phyloP scores from a whole-genome alignment of 2,329 filamentous ascomycete species.

The Apiospora rasikravindrae region DNA sequence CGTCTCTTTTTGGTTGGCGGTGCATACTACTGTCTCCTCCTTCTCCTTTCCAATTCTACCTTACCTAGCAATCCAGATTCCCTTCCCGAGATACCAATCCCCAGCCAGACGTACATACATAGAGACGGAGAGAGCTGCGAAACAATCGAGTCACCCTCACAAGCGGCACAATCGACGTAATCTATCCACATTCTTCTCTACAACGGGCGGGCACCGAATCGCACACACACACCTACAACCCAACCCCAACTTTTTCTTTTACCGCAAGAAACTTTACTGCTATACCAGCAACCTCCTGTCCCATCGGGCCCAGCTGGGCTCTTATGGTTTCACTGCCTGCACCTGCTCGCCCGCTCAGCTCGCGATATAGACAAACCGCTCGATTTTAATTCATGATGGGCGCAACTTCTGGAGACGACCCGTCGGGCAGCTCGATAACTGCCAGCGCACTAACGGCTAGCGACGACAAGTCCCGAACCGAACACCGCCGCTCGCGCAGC shows the following conservation, averaged over 20 bases:
- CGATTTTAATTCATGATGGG: constrained; percentile 22
- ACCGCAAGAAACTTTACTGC: constrained; percentile 24
- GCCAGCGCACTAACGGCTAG: constrained; percentile 25
- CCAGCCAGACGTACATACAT: not conserved
- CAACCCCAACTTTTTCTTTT: constrained; percentile 25
- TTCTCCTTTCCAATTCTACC: constrained; percentile 7
- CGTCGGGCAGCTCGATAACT: constrained; percentile 8
- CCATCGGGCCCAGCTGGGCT: constrained; percentile 40
- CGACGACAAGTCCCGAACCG: constrained; percentile 25
- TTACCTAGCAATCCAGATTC: not conserved
- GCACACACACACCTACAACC: not conserved
- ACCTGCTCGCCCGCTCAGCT: constrained; percentile 12
- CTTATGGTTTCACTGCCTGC: constrained; percentile 22
- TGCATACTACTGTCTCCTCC: constrained; percentile 7
- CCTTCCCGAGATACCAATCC: constrained; percentile 5
- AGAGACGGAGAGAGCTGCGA: not conserved
- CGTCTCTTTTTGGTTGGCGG: constrained; percentile 5
- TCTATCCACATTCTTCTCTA: constrained; percentile 4
- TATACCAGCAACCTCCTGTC: constrained; percentile 20
- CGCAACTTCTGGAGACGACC: constrained; percentile 11
- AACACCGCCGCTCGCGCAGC: constrained; percentile 19
- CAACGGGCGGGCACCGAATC: constrained; percentile 12
- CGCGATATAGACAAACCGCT: not conserved
- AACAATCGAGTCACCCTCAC: constrained; percentile 5
- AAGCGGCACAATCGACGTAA: constrained; percentile 8